Percentiles rank a stretch among this genome's conserved stretches.
Conservation (phyloP, 2,329 filamentous ascomycete species). For the Metarhizium album region DNA sequence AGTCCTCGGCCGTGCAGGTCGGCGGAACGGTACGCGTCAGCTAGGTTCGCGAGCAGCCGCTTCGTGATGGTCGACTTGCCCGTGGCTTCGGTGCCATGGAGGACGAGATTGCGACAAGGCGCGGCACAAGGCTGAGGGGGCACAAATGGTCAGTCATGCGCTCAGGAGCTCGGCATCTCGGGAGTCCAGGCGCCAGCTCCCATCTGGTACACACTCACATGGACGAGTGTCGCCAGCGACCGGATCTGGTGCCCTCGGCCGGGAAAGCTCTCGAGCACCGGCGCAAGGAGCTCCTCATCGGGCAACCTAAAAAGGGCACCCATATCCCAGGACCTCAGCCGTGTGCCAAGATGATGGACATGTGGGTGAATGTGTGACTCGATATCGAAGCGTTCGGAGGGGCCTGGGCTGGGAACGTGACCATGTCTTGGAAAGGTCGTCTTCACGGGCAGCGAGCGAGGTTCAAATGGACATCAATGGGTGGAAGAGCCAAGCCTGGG, state of each 20-base stretch:
- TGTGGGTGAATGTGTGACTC: too few relatives aligned
- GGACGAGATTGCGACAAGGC: slow-evolving; percentile 60
- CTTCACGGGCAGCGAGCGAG: neutral
- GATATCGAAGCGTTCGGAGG: neutral
- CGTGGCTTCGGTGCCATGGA: slow-evolving; percentile 78
- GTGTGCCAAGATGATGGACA: too few relatives aligned
- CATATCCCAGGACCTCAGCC: slow-evolving; percentile 14
- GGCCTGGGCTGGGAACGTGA: too few relatives aligned
- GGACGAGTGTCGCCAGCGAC: slow-evolving; percentile 44
- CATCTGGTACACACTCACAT: slow-evolving; percentile 25
- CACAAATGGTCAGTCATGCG: neutral
- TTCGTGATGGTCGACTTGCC: slow-evolving; percentile 69
- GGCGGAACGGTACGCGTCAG: slow-evolving; percentile 8
- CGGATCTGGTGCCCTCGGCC: slow-evolving; percentile 49
- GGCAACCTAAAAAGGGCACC: slow-evolving; percentile 38
- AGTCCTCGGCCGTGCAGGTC: slow-evolving; percentile 23
- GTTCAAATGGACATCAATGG: neutral
- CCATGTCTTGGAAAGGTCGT: neutral
- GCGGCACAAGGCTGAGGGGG: slow-evolving; percentile 48
- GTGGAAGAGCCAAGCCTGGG: too few relatives aligned
- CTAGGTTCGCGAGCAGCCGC: slow-evolving; percentile 26
- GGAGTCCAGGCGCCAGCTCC: too few relatives aligned
- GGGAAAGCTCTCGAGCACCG: slow-evolving; percentile 39
- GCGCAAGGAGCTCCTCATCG: slow-evolving; percentile 36
- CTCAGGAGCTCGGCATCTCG: neutral